A percentile compares a stretch with the other conserved stretches of the same genome.
Evolutionary conservation across 2,329 filamentous ascomycete species (phyloP).

Genomic region (Cladosporium sp.): DNA sequence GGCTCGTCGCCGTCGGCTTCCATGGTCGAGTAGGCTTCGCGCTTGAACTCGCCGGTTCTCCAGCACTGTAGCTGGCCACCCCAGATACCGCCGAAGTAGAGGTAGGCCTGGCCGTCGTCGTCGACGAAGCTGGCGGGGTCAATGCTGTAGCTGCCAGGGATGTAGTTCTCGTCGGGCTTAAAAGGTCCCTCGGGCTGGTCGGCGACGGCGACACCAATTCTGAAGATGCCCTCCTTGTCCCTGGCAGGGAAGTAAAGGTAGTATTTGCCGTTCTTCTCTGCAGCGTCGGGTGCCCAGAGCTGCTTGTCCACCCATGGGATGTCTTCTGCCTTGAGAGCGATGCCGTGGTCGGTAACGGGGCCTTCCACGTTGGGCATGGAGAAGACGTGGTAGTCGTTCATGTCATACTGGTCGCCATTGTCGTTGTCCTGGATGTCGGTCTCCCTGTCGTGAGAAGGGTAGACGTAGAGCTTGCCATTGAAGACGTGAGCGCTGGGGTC

Average conservation of each 20-base stretch:
- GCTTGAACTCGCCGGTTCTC: constrained; percentile 61
- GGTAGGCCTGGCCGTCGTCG: constrained; percentile 63
- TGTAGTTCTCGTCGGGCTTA: constrained; percentile 62
- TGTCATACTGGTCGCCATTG: constrained; percentile 84
- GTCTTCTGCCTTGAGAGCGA: constrained; percentile 65
- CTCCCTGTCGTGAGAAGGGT: constrained; percentile 78
- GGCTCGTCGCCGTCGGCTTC: constrained; percentile 54
- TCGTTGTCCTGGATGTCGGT: constrained; percentile 76
- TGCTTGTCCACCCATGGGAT: constrained; percentile 78
- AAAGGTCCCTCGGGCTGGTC: constrained; percentile 71
- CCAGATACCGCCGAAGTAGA: constrained; percentile 81
- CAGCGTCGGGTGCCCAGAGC: constrained; percentile 79
- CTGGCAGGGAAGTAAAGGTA: constrained; percentile 78
- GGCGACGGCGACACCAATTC: constrained; percentile 70
- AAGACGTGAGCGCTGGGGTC: constrained; percentile 82
- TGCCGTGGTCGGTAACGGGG: constrained; percentile 70
- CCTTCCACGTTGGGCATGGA: constrained; percentile 59
- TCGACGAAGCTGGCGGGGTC: constrained; percentile 78
- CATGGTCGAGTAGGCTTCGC: constrained; percentile 31
- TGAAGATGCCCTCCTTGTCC: constrained; percentile 69
- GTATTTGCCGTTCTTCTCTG: constrained; percentile 68
- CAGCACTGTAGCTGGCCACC: constrained; percentile 81
- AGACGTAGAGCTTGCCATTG: constrained; percentile 73
- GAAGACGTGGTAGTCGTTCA: constrained; percentile 82
- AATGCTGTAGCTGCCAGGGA: constrained; percentile 72